Evolutionary conservation across 768 basidiomycete genomes (phyloP).

Genomic region (Amanita fuliginea): DNA sequence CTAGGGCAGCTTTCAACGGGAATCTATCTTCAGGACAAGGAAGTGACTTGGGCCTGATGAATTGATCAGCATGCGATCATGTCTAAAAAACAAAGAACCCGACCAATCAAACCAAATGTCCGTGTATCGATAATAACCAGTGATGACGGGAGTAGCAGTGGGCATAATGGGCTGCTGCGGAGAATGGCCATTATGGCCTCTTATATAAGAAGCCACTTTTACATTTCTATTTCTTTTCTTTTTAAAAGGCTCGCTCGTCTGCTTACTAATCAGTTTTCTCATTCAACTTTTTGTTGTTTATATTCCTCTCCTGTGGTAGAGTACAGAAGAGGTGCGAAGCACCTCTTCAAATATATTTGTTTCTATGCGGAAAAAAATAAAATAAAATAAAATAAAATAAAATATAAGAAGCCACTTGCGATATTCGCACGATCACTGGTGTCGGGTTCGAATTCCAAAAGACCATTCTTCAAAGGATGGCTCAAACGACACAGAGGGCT

Average conservation of each 20-base stretch:
- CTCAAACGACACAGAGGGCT: conserved; percentile 50
- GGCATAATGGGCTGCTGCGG: conserved; percentile 11
- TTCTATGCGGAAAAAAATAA: too few species aligned
- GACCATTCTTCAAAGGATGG: conserved; percentile 50
- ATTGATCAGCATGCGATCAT: neutral
- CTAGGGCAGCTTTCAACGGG: conserved; percentile 58
- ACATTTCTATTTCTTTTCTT: too few species aligned
- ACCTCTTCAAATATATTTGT: too few species aligned
- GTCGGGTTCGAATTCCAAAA: neutral
- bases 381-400: too few species aligned
- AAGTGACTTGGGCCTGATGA: conserved; percentile 43
- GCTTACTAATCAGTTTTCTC: too few species aligned
- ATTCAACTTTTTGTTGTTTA: too few species aligned
- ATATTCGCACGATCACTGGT: conserved; percentile 14
- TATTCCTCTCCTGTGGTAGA: too few species aligned
- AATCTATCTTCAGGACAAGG: conserved; percentile 47
- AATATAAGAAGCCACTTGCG: neutral
- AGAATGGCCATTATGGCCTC: conserved; percentile 6
- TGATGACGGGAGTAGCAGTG: conserved; percentile 32
- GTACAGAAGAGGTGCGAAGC: too few species aligned
- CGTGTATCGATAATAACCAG: conserved; percentile 75
- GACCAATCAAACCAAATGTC: conserved; percentile 82
- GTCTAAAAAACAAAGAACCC: conserved; percentile 2
- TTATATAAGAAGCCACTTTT: too few species aligned
- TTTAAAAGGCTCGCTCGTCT: too few species aligned